Base-by-base conservation (phyloP, 176 grass and related monocot genomes). In the Juncus effusus region DNA sequence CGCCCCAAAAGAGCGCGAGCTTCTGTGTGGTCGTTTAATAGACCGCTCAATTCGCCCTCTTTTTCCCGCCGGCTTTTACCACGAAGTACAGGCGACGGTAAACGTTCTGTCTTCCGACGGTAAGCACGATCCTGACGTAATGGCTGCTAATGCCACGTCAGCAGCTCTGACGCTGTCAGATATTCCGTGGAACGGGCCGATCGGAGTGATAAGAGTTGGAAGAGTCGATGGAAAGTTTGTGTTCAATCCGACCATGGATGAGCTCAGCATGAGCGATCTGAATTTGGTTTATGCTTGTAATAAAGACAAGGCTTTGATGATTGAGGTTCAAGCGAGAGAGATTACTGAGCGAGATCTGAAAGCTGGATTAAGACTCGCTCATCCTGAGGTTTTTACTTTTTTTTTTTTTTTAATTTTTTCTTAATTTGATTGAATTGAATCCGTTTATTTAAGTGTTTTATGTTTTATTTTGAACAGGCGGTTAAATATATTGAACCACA, bases 221-320 rank as follows among this genome's bases (percentile, higher is more conserved):
- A 86, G 88, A 69, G 82, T 99, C 68, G 80, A 99, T 78, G 94
- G 94, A 28, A 90, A 76, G 38, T 93, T 99, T 56, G 42, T 99
- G 12, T 79, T 99, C 75, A 92, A 99, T 64, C 88, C 94, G 61
- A 99, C 85, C 66, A 85, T 90, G 53, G 83, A 93, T 78, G 85
- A 99, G 88, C 69, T 99, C 64, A 80, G 83, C 64, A 81, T 84
- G 72, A 99, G 94, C 69, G 94, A 99, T 75, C 94, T 99, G 80
- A 99, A 99, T 72, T 87, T 99, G 77, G 54, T 99, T 55, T 99
- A 99, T 76, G 94, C 88, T 61, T 99, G 94, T 70, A 89, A 88
- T 55, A 64, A 56, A 73, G 94, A 99, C 80, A 89, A 81, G 77
- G 89, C 94, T 50, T 77, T 99, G 74, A 99, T 99, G 94, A 99